Conservation (phyloP, 257 asterid genomes). For the Orobanche coerulescens region DNA sequence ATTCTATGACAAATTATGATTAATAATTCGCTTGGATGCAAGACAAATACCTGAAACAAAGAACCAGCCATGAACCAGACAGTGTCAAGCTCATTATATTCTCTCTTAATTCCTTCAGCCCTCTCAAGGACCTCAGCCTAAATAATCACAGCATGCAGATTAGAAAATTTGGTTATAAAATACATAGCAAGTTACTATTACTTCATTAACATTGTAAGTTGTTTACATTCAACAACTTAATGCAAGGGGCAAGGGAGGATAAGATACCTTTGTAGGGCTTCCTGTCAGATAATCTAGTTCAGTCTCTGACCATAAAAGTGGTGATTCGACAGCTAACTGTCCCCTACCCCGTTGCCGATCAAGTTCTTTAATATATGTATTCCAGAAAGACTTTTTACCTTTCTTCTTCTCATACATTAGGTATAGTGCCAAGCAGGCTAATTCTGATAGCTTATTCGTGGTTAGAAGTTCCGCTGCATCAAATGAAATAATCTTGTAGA, state of each 20-base stretch:
- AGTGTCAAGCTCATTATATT: constrained; percentile 93
- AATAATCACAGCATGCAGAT: constrained; percentile 21
- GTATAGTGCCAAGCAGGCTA: constrained; percentile 91
- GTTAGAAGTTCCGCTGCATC: constrained; percentile 94
- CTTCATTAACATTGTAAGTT: neutral
- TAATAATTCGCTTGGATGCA: neutral
- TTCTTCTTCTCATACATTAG: constrained; percentile 99
- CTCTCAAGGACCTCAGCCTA: constrained; percentile 77
- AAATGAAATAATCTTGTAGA: constrained; percentile 7
- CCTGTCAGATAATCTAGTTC: constrained; percentile 82
- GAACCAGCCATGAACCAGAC: constrained; percentile 99
- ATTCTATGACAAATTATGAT: neutral
- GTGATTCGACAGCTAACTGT: constrained; percentile 95
- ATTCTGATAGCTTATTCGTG: constrained; percentile 88
- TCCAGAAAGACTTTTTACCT: constrained; percentile 90
- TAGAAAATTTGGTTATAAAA: constrained; percentile 14
- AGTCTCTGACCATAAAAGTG: constrained; percentile 90
- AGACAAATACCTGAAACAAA: constrained; percentile 58
- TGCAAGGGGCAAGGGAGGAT: constrained; percentile 11
- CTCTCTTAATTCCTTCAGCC: constrained; percentile 90
- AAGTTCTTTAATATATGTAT: constrained; percentile 86
- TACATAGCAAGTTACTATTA: neutral
- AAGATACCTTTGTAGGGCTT: constrained; percentile 87
- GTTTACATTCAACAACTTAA: constrained; percentile 19
- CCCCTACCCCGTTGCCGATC: constrained; percentile 98